Percentiles rank a stretch among this genome's conserved stretches.
Evolutionary conservation across 202 grass and related monocot genomes (phyloP).

Genomic region (Brachypodium distachyon): DNA sequence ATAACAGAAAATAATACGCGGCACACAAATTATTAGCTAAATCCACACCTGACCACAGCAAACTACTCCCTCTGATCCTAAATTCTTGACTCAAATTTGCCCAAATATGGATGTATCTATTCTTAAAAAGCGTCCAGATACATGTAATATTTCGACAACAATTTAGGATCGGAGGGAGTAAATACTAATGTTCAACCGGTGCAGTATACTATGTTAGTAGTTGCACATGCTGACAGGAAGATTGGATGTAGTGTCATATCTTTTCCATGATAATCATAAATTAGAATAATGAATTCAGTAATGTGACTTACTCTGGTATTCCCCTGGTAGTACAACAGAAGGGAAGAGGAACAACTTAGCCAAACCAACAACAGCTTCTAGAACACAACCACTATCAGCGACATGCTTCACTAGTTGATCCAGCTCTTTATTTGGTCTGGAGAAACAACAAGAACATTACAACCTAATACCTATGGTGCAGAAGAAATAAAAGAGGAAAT

Average conservation of each 20-base stretch:
- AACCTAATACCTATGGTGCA: constrained; percentile 4
- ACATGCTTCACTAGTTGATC: constrained; percentile 45
- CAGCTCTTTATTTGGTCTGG: constrained; percentile 43
- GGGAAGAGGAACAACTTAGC: constrained; percentile 55
- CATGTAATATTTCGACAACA: no score
- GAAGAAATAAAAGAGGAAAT: constrained; percentile 13
- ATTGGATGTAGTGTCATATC: background rate
- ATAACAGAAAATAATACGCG: background rate
- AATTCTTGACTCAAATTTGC: no score
- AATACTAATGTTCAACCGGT: no score
- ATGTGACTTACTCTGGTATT: constrained; percentile 45
- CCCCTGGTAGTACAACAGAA: constrained; percentile 49
- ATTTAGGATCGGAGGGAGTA: no score
- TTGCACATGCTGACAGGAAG: background rate
- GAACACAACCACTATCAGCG: constrained; percentile 28
- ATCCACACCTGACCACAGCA: background rate
- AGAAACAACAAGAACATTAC: constrained; percentile 23
- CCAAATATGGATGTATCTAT: no score
- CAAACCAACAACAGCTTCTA: constrained; percentile 44
- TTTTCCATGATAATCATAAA: background rate
- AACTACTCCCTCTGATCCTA: no score
- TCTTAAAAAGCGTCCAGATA: no score
- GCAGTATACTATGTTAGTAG: constrained; percentile 1
- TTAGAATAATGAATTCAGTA: background rate
- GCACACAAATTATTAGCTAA: background rate